These are phyloP conservation scores for Hypsizygus marmoreus DNA, from an alignment of 768 basidiomycete species.

Conservation along the genomic window DNA sequence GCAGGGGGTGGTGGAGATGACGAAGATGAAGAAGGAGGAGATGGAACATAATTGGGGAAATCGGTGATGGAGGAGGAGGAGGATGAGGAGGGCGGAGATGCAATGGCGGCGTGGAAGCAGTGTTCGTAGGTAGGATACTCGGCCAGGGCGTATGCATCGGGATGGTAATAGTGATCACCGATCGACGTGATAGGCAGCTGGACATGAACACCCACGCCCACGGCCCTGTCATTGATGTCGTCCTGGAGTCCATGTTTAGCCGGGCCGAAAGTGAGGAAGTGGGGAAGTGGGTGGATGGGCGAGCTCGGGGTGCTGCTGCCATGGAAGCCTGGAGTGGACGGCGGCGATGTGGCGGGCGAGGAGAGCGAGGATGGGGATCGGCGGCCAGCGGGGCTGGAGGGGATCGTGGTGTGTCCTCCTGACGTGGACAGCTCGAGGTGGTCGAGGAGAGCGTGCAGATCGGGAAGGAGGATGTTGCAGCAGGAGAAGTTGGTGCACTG, in stretches of 20 bases:
- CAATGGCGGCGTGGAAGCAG: conserved; percentile 19
- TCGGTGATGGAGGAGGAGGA: neutral
- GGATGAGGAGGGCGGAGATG: neutral
- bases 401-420: neutral
- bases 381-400: conserved; percentile 13
- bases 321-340: conserved; percentile 11
- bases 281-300: neutral
- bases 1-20: neutral
- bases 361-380: conserved; percentile 5
- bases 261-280: neutral
- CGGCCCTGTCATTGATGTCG: no score
- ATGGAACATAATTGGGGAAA: neutral
- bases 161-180: conserved; percentile 3
- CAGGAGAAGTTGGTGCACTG: conserved; percentile 42
- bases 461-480: conserved; percentile 41
- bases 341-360: conserved; percentile 6
- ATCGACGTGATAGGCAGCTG: neutral
- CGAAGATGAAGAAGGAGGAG: conserved; percentile 3
- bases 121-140: conserved; percentile 24
- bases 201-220: neutral
- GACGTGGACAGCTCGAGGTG: conserved; percentile 36
- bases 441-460: conserved; percentile 47
- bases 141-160: conserved; percentile 10
- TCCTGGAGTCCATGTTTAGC: no score
- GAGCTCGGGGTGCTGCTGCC: neutral